These are phyloP conservation scores for Colletotrichum camelliae DNA, from an alignment of 2,329 filamentous ascomycete genomes.

Conservation along the genomic window DNA sequence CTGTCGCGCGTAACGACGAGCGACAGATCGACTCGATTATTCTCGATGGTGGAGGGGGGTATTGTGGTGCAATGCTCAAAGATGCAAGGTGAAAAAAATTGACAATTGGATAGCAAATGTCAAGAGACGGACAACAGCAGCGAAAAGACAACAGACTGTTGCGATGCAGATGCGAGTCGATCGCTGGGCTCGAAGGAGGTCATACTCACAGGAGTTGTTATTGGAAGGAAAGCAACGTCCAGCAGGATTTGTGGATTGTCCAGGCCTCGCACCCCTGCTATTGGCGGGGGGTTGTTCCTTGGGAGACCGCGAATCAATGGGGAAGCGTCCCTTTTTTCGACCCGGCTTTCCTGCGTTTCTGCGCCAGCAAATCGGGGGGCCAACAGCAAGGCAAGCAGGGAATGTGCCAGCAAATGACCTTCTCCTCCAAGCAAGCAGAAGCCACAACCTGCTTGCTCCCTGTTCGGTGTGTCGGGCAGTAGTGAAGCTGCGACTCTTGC, in stretches of 20 bases:
- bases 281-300: slow-evolving; percentile 23
- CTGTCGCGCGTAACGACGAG: slow-evolving; percentile 4
- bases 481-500: slow-evolving; percentile 1
- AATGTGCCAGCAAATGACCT: slow-evolving; percentile 10
- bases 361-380: slow-evolving; percentile 4
- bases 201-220: slow-evolving; percentile 25
- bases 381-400: slow-evolving; percentile 12
- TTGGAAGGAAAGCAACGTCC: slow-evolving; percentile 14
- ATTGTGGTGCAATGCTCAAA: neutral
- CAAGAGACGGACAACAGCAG: neutral
- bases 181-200: slow-evolving; percentile 1
- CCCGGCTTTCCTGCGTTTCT: slow-evolving; percentile 10
- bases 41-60: neutral
- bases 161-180: neutral
- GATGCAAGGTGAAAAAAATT: neutral
- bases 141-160: slow-evolving; percentile 6
- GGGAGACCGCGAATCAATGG: slow-evolving; percentile 23
- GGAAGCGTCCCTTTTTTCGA: slow-evolving; percentile 9
- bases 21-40: slow-evolving; percentile 2
- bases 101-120: neutral
- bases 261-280: slow-evolving; percentile 18
- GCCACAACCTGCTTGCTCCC: slow-evolving; percentile 2
- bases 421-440: neutral
- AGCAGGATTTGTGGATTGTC: slow-evolving; percentile 22
- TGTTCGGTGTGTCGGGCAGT: slow-evolving; percentile 1